phyloP scores from a whole-genome alignment of 2,329 filamentous ascomycete genomes.

The Kalmusia sp. region DNA sequence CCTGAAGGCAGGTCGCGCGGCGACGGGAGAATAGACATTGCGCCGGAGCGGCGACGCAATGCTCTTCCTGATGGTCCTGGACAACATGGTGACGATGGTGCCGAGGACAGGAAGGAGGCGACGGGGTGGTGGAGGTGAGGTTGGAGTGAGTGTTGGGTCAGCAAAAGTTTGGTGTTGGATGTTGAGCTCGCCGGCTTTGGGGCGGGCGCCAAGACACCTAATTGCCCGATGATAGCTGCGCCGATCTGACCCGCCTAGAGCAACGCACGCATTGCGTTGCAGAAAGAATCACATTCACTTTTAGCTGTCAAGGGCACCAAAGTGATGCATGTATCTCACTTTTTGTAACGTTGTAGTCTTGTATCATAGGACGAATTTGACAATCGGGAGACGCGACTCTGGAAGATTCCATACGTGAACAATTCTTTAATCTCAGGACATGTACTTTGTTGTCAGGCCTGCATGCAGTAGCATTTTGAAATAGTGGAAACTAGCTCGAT shows the following conservation, averaged over 20 bases:
- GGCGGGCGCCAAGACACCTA: neutral
- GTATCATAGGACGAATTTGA: too few species aligned
- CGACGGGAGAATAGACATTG: constrained; percentile 44
- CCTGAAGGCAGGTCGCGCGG: constrained; percentile 56
- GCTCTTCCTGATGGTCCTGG: constrained; percentile 48
- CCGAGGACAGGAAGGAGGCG: constrained; percentile 22
- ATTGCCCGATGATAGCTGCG: constrained; percentile 1
- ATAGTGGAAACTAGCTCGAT: neutral
- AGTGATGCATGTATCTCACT: too few species aligned
- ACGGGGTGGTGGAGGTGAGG: constrained; percentile 26
- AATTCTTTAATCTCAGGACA: too few species aligned
- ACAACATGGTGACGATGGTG: constrained; percentile 45
- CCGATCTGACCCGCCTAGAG: too few species aligned
- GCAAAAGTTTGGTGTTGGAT: constrained; percentile 26
- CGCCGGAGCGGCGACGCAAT: constrained; percentile 49
- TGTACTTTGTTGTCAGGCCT: too few species aligned
- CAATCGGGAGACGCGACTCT: too few species aligned
- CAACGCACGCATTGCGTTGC: too few species aligned
- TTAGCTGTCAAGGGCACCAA: too few species aligned
- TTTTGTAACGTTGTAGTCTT: too few species aligned
- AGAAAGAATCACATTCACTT: too few species aligned
- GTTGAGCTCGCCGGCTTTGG: constrained; percentile 5
- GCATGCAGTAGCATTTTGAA: neutral
- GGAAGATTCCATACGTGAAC: too few species aligned
- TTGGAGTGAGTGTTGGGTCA: constrained; percentile 24